phyloP scores from a whole-genome alignment of 148 eudicot species.

The Silene latifolia region DNA sequence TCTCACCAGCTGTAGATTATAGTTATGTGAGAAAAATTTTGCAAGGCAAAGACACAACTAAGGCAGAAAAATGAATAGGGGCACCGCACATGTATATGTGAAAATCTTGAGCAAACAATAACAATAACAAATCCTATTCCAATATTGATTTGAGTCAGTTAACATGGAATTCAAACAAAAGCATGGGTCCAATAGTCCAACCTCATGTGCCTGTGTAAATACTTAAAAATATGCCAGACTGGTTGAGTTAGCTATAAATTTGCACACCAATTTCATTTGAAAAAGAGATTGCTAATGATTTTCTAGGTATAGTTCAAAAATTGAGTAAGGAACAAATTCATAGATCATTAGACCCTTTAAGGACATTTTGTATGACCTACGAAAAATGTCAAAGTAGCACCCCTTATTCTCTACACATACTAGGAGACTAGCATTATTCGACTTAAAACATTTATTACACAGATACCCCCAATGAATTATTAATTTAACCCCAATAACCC shows the following conservation, averaged over 20 bases:
- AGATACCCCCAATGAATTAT: too few species aligned
- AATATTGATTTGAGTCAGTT: neutral
- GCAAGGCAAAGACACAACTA: neutral
- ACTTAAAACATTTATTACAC: too few species aligned
- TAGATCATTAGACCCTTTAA: neutral
- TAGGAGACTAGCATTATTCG: too few species aligned
- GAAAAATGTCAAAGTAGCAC: too few species aligned
- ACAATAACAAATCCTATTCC: neutral
- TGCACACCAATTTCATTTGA: neutral
- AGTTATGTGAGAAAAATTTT: neutral
- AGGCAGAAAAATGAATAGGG: constrained; percentile 4
- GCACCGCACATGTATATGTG: neutral
- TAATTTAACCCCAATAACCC: too few species aligned
- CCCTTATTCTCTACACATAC: too few species aligned
- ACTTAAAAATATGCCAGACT: neutral
- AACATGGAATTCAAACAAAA: neutral
- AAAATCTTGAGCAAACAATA: neutral
- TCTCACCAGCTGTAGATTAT: neutral
- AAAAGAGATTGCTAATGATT: neutral
- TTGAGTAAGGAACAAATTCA: neutral
- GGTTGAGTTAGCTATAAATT: neutral
- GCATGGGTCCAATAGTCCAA: neutral
- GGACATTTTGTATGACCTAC: neutral
- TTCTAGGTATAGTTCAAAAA: neutral
- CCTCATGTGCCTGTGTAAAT: neutral